Evolutionary conservation across 768 basidiomycete species (phyloP).

Genomic region (Paxillus involutus): DNA sequence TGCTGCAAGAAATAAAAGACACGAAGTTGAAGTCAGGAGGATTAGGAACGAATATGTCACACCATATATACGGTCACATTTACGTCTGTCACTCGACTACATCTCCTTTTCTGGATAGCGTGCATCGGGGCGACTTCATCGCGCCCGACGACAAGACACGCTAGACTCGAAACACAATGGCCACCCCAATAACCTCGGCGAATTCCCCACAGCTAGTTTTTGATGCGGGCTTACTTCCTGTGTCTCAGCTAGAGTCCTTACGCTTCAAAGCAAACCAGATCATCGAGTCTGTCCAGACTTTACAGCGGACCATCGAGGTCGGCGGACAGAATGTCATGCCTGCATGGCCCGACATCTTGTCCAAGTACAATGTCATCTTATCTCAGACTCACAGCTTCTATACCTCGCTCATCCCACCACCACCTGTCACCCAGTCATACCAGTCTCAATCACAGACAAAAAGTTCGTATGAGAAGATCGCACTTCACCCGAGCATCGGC

Average conservation of each 20-base stretch:
- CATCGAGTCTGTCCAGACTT: conserved; percentile 67
- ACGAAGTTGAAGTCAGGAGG: background rate
- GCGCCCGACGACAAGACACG: background rate
- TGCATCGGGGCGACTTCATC: background rate
- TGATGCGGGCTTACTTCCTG: conserved; percentile 45
- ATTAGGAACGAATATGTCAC: background rate
- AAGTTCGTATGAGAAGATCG: conserved; percentile 60
- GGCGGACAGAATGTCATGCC: conserved; percentile 63
- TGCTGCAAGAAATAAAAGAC: background rate
- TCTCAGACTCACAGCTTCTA: conserved; percentile 82
- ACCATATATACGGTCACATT: conserved; percentile 14
- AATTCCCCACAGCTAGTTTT: conserved; percentile 17
- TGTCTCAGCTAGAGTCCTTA: conserved; percentile 74
- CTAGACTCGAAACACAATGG: background rate
- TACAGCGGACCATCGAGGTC: conserved; percentile 64
- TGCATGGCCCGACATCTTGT: conserved; percentile 82
- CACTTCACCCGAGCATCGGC: conserved; percentile 58
- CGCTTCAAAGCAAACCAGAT: conserved; percentile 78
- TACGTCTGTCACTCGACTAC: conserved; percentile 12
- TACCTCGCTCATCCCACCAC: conserved; percentile 51
- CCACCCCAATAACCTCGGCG: background rate
- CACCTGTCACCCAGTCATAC: conserved; percentile 17
- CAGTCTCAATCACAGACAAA: conserved; percentile 12
- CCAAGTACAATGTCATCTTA: conserved; percentile 82
- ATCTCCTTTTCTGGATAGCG: background rate